phyloP scores from a whole-genome alignment of 1,284 basidiomycete species.

The Leccinum angustisporum region DNA sequence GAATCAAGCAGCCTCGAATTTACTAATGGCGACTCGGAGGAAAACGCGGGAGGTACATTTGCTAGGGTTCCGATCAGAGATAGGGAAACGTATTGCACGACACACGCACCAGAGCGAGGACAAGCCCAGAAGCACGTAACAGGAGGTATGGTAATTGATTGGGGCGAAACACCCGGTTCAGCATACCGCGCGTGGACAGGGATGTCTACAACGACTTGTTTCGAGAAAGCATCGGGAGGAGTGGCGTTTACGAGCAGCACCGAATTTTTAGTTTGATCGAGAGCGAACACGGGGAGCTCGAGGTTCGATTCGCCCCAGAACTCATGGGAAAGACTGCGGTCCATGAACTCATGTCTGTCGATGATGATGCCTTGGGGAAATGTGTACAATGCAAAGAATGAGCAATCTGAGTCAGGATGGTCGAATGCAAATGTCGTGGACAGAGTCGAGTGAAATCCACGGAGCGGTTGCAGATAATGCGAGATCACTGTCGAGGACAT shows the following conservation, averaged over 20 bases:
- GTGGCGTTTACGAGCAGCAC: slow-evolving; percentile 27
- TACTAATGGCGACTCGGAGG: slow-evolving; percentile 15
- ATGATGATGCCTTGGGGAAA: slow-evolving; percentile 31
- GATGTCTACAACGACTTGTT: slow-evolving; percentile 20
- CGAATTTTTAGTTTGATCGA: slow-evolving; percentile 20
- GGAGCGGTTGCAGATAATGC: slow-evolving; percentile 23
- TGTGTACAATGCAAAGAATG: slow-evolving; percentile 30
- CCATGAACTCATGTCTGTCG: slow-evolving; percentile 31
- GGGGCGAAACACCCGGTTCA: slow-evolving; percentile 16
- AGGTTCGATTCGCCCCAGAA: slow-evolving; percentile 34
- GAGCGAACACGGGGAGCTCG: slow-evolving; percentile 35
- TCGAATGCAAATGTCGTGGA: slow-evolving; percentile 24
- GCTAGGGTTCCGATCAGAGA: slow-evolving; percentile 14
- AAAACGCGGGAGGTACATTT: slow-evolving; percentile 5
- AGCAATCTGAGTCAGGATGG: slow-evolving; percentile 13
- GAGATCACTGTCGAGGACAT: slow-evolving; percentile 26
- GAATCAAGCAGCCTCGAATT: slow-evolving; percentile 26
- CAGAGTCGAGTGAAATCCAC: slow-evolving; percentile 34
- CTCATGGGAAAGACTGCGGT: slow-evolving; percentile 30
- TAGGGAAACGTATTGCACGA: not conserved
- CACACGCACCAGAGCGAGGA: slow-evolving; percentile 21
- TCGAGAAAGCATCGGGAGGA: not conserved
- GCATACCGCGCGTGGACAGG: slow-evolving; percentile 35
- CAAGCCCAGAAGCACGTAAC: slow-evolving; percentile 34
- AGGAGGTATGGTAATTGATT: slow-evolving; percentile 20